Base-by-base conservation (phyloP, 768 basidiomycete genomes). In the Leccinum longicurvipes region DNA sequence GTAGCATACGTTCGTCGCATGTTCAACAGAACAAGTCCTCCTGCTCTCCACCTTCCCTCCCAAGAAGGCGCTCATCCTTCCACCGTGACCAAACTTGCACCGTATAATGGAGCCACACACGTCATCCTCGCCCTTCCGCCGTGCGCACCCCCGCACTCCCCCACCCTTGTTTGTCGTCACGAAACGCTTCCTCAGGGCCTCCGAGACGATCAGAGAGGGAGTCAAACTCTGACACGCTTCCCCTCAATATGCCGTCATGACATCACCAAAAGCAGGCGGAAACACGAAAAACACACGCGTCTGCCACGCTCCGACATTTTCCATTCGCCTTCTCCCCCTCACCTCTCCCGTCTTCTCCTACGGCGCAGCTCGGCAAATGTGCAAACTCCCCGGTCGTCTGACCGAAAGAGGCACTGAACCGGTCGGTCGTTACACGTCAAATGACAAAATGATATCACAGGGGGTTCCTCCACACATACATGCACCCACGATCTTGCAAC, bases 241-340 rank as follows among this genome's bases (percentile, higher is more conserved):
- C 17, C n/a, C 31, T 48, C 29, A 48, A 17, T n/a, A 60, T 63
- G 58, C 52, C 56, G 56, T 56, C 59, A 70, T 63, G 50, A 57
- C 54, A 60, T 60, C 60, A 60, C 44, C 54, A 48, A 27, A 39
- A 19, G 31, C n/a, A 50, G 55, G 42, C 51, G 47, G 41, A 27
- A 52, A 61, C 57, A 58, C 52, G 48, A 55, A 51, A 51, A 24
- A 68, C 58, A 54, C 67, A 69, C 67, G 68, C 54, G 62, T 63
- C 56, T 25, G 50, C 62, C 67, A 69, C 58, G 62, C 60, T 56
- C 41, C 39, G 19, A 19, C 51, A 8, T 39, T 19, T 31, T 31
- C n/a, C 21, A 15, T n/a, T 25, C 24, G 8, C 34, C 48, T 44
- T 54, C 31, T 12, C 21, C 14, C 27, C n/a, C 41, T 21, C n/a